A percentile compares a stretch with the other conserved stretches of the same genome.
Conservation (phyloP, 148 eudicot genomes). For the Fagopyrum tataricum region DNA sequence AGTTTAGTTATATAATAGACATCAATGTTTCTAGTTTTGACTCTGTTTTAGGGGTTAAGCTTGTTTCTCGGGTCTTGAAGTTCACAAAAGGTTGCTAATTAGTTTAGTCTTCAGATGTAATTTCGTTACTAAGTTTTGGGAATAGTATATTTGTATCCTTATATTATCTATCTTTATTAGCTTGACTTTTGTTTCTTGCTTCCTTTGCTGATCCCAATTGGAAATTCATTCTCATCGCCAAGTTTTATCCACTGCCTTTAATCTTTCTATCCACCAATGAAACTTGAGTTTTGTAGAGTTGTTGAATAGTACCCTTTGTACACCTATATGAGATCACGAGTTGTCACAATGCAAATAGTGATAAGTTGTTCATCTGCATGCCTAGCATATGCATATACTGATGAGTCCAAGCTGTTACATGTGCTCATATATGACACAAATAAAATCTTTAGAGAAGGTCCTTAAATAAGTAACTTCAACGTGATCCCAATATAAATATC, state of each 20-base stretch:
- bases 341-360: not conserved
- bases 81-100: not conserved
- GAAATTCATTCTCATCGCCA: not conserved
- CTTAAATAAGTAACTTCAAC: not conserved
- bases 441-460: not conserved
- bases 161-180: not conserved
- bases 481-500: not conserved
- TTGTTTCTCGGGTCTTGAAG: not conserved
- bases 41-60: not conserved
- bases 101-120: not conserved
- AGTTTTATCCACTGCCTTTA: not conserved
- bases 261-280: not conserved
- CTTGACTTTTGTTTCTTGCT: not conserved
- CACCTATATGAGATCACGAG: not conserved
- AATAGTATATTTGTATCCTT: not conserved
- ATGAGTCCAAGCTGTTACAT: not conserved
- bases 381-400: not conserved
- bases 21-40: not conserved
- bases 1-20: not conserved
- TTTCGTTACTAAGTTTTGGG: not conserved
- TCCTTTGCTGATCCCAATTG: not conserved
- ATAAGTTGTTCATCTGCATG: not conserved
- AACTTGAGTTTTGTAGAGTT: not conserved
- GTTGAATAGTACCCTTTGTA: not conserved
- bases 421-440: not conserved